phyloP scores from a whole-genome alignment of 768 basidiomycete genomes.

The Rossbeevera mucosa region DNA sequence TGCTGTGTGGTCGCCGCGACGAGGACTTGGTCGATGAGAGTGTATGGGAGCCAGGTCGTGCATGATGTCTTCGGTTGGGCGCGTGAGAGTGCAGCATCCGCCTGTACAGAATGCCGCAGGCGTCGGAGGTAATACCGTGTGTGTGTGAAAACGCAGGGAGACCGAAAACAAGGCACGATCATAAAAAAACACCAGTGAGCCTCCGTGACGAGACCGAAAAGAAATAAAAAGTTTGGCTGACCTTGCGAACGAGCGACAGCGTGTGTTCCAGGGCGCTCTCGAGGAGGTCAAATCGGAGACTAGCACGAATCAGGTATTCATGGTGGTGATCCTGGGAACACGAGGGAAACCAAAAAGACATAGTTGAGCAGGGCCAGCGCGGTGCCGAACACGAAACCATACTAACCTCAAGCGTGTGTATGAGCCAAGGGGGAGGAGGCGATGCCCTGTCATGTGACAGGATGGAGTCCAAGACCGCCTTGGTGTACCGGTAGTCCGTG shows the following conservation, averaged over 20 bases:
- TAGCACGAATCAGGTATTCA: conserved; percentile 78
- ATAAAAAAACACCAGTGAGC: conserved; percentile 6
- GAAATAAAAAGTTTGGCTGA: conserved; percentile 32
- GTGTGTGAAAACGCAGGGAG: conserved; percentile 1
- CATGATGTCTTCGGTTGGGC: conserved; percentile 51
- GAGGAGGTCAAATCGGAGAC: conserved; percentile 74
- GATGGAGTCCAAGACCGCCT: conserved; percentile 72
- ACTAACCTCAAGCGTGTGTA: conserved; percentile 66
- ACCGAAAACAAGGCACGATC: neutral
- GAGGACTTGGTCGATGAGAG: conserved; percentile 78
- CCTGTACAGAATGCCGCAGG: conserved; percentile 32
- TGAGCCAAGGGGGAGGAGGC: conserved; percentile 79
- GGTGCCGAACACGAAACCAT: neutral
- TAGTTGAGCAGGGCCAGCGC: neutral
- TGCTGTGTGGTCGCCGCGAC: conserved; percentile 54
- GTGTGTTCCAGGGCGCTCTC: conserved; percentile 73
- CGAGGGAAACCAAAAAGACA: neutral
- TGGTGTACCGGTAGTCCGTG: conserved; percentile 73
- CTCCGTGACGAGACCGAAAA: neutral
- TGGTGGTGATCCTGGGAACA: conserved; percentile 55
- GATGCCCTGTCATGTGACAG: conserved; percentile 57
- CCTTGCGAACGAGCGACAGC: conserved; percentile 68
- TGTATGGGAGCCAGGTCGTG: conserved; percentile 77
- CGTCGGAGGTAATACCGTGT: neutral
- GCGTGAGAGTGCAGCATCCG: conserved; percentile 49